A percentile compares a stretch with the other conserved stretches of the same genome.
These are phyloP conservation scores for Astrothelium subdiscretum DNA, from an alignment of 495 filamentous ascomycete species.

Conservation along the genomic window DNA sequence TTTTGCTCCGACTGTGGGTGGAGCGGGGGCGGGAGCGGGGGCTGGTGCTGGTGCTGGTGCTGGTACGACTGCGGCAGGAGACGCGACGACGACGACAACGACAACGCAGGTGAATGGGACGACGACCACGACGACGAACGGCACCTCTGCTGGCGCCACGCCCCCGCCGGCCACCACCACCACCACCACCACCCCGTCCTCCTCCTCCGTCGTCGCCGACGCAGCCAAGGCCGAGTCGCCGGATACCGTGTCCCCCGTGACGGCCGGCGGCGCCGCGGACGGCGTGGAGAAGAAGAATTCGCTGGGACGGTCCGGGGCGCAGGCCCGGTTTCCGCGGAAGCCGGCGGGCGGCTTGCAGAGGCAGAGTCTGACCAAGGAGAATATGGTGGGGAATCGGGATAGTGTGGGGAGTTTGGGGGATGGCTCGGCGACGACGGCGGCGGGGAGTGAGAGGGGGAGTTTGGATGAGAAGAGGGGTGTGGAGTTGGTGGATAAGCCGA, in stretches of 20 bases:
- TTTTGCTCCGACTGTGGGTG: slow-evolving; percentile 7
- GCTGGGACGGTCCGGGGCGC: slow-evolving; percentile 33
- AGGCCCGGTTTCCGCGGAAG: slow-evolving; percentile 24
- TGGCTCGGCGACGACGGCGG: slow-evolving; percentile 20
- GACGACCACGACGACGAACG: too few species aligned
- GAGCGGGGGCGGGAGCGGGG: background rate
- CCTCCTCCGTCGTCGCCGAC: slow-evolving; percentile 6
- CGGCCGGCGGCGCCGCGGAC: slow-evolving; percentile 5
- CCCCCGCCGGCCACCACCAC: slow-evolving; percentile 3
- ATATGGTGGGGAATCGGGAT: slow-evolving; percentile 29
- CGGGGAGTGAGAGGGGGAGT: slow-evolving; percentile 27
- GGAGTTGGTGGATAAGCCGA: slow-evolving; percentile 68
- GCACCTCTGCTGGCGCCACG: too few species aligned
- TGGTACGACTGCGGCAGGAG: too few species aligned
- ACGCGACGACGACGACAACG: too few species aligned
- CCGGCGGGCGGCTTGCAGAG: slow-evolving; percentile 39
- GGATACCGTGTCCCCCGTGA: slow-evolving; percentile 28
- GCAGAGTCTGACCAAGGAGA: slow-evolving; percentile 18
- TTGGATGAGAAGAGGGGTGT: slow-evolving; percentile 46
- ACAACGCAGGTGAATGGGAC: too few species aligned
- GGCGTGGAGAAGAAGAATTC: slow-evolving; percentile 40
- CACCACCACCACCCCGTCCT: background rate
- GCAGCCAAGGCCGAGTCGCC: slow-evolving; percentile 20
- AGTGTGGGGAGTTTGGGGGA: slow-evolving; percentile 28
- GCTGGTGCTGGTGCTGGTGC: background rate